Evolutionary conservation across 495 filamentous ascomycete species (phyloP), one percentile per base, ranked within the genome.

Genomic region (Letharia columbiana): DNA sequence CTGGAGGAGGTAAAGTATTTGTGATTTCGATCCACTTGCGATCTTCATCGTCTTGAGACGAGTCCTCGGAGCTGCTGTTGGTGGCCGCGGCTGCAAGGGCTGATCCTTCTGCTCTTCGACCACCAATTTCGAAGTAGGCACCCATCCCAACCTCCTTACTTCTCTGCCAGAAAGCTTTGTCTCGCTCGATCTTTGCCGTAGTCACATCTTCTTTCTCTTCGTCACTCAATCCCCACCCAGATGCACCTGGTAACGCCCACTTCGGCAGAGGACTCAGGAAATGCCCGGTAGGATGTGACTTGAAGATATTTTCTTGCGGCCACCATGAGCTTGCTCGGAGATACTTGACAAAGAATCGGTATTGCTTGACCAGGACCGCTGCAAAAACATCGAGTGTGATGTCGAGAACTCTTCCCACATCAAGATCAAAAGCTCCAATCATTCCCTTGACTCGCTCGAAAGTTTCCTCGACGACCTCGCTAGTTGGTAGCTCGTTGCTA

Each of bases 241-340:
- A 62, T n/a, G 84, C 87, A 13, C 84, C 83, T 11, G 91, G 91
- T 39, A 88, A 75, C 35, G 92, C 92, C 92, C 92, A 97, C 33
- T 78, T 80, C 1, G 92, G 92, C 12, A 97, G 77, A 6, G 87
- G 87, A 15, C 79, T 81, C 11, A 77, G 69, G 44, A 76, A 76
- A 5, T 64, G 73, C 61, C 70, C 54, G 12, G 50, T 42, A 41
- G 62, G 35, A 41, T 57, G 37, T 40, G 33, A 15, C 60, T 70
- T 23, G 61, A 57, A 42, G 39, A 44, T 18, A 47, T 78, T 75
- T 60, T 83, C 84, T 60, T 89, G 85, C 4, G 95, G 95, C 95
- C 95, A 99, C 94, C 94, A 99, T 23, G 94, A 92, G 78, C 95
- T 97, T 56, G 85, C 84, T 23, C 92, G 85, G 20, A 98, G 79